Base-by-base conservation (phyloP, 768 basidiomycete species). In the Naganishia randhawae region DNA sequence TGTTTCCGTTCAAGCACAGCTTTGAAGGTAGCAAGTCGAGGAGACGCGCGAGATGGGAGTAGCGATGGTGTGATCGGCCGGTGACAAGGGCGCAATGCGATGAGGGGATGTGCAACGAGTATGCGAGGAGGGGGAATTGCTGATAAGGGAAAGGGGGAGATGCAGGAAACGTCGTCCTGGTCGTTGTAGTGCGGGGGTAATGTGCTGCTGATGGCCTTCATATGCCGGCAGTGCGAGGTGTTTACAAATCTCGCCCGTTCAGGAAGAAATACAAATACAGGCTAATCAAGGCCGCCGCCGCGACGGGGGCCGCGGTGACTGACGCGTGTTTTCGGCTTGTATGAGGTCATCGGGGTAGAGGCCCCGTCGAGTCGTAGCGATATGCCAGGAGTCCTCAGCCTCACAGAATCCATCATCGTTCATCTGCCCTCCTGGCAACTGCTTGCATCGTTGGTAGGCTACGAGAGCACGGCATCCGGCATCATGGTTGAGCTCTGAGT, bases 1-100 rank as follows among this genome's bases (percentile, higher is more conserved):
- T 33, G 54, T 55, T 55, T 55, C 27, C 54, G 33, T 37, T 32
- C 11, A 35, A 55, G 54, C 51, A 55, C 54, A 55, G 54, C 54
- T 55, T 55, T 55, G 11, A 3, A 32, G 27, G 29, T n/a, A 32
- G 45, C n/a, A 22, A 48, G 45, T 48, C 16, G 7, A 39, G 37
- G 45, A 22, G 45, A 22, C 25, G 13, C 45, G 45, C 45, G 45
- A 22, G 45, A 48, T 7, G 19, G 14, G 14, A 7, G 41, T 42
- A 16, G n/a, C 25, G n/a, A 4, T 48, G 16, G 19, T 1, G 4
- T 48, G 45, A 48, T 48, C 45, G 45, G 45, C 45, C 45, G 45
- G 41, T n/a, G n/a, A n/a, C n/a, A n/a, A n/a, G n/a, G n/a, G n/a
- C n/a, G n/a, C n/a, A n/a, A n/a, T n/a, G n/a, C n/a, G 45, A 48